Base-by-base conservation (phyloP, 306 rosid species). In the Vigna nakashimae region DNA sequence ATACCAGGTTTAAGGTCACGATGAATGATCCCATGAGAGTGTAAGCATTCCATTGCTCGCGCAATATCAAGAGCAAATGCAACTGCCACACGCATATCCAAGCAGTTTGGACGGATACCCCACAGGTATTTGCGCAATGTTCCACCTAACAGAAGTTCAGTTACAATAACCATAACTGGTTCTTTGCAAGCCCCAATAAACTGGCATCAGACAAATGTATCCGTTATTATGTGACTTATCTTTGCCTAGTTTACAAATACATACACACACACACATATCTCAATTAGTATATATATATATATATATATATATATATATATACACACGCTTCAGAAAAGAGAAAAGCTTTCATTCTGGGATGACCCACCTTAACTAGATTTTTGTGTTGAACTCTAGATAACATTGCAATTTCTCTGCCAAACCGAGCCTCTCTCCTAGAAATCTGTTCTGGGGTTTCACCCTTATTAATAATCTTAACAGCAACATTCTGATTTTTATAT, bases 181-280 rank as follows among this genome's bases (percentile, higher is more conserved):
- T 92, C 94, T 73, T 94, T 94, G 85, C 98, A 94, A 81, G 98
- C 98, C 22, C 98, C 98, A 84, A 92, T 90, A 80, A 94, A 94
- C 97, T 94, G 87, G 75, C 55, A 82, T 77, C 76, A 83, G 57
- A 52, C 75, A 42, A 76, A 69, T 62, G 60, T 52, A 52, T 10
- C 76, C 42, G 67, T 15, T 48, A 67, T n/a, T 28, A 73, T 79
- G 40, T 88, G 84, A 78, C 71, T 53, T 15, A 24, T 43, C 38
- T 49, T 36, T 81, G 6, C 73, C 56, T 49, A 57, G 22, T 22
- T 45, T 42, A 66, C 2, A 9, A 1, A 40, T 40, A 40, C 8
- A 40, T 40, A 0, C 8, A 40, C 8, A 8, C 9, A 38, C 0
- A 38, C 1, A 7, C 7, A 7, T 0, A 38, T n/a, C n/a, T n/a